A percentile compares a stretch with the other conserved stretches of the same genome.
Evolutionary conservation across 2,329 filamentous ascomycete genomes (phyloP).

Genomic region (Dactylellina parvicollis): DNA sequence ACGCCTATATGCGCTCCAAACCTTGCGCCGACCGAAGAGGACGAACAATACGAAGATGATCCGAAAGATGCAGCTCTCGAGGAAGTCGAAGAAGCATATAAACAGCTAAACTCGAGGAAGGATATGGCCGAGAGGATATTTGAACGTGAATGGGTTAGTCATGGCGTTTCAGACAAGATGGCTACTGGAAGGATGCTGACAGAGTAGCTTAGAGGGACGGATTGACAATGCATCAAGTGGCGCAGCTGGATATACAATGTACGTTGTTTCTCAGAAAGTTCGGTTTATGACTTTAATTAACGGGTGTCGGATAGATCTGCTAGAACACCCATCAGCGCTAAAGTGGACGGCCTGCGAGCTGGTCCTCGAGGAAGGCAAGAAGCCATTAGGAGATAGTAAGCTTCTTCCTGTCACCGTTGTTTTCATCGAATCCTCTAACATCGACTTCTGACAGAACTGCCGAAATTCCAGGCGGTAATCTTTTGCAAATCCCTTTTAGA

Average conservation of each 20-base stretch:
- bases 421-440: slow-evolving; percentile 57
- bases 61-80: slow-evolving; percentile 31
- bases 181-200: background rate
- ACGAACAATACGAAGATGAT: slow-evolving; percentile 32
- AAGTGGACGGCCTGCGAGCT: slow-evolving; percentile 73
- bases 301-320: slow-evolving; percentile 63
- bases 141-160: slow-evolving; percentile 71
- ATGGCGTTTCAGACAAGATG: background rate
- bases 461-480: slow-evolving; percentile 80
- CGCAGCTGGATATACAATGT: slow-evolving; percentile 73
- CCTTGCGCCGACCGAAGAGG: slow-evolving; percentile 43
- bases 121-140: slow-evolving; percentile 73
- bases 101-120: slow-evolving; percentile 42
- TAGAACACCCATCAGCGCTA: slow-evolving; percentile 72
- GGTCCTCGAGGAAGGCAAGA: slow-evolving; percentile 61
- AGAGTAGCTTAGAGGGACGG: slow-evolving; percentile 65
- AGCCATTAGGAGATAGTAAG: slow-evolving; percentile 40
- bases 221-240: slow-evolving; percentile 72
- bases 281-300: slow-evolving; percentile 2
- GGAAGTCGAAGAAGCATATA: slow-evolving; percentile 38
- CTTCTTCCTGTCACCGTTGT: slow-evolving; percentile 61
- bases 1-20: slow-evolving; percentile 42
- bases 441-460: slow-evolving; percentile 64
- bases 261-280: slow-evolving; percentile 5
- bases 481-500: slow-evolving; percentile 80